Percentiles rank a stretch among this genome's conserved stretches.
Conservation (phyloP, 805 yeast genomes). For the Sugiyamaella mastotermitis region DNA sequence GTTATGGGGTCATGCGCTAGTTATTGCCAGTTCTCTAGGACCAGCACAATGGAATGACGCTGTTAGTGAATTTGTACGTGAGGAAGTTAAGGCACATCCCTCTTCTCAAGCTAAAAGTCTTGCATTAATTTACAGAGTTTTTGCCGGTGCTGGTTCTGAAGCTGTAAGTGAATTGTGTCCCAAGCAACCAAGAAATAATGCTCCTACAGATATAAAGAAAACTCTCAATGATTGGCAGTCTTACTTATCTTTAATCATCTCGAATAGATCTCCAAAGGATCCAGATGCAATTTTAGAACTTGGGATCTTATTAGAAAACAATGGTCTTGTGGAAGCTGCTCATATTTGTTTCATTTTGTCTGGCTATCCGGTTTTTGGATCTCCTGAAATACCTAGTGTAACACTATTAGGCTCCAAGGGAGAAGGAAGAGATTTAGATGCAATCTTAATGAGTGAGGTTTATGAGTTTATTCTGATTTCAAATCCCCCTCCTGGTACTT, state of each 20-base stretch:
- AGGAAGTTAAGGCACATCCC: slow-evolving; percentile 37
- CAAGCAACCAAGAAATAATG: slow-evolving; percentile 22
- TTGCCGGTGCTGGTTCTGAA: slow-evolving; percentile 53
- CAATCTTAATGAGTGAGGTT: slow-evolving; percentile 56
- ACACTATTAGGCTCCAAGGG: slow-evolving; percentile 32
- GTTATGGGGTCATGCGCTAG: slow-evolving; percentile 73
- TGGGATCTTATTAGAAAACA: slow-evolving; percentile 32
- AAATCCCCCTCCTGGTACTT: slow-evolving; percentile 26
- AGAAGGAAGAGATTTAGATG: slow-evolving; percentile 41
- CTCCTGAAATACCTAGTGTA: slow-evolving; percentile 19
- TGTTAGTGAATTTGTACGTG: slow-evolving; percentile 51
- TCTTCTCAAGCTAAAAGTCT: slow-evolving; percentile 35
- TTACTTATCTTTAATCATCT: slow-evolving; percentile 26
- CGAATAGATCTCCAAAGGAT: slow-evolving; percentile 26
- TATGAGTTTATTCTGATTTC: slow-evolving; percentile 52
- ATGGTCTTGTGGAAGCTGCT: slow-evolving; percentile 36
- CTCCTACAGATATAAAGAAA: slow-evolving; percentile 9
- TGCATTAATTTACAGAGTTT: slow-evolving; percentile 55
- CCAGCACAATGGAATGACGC: slow-evolving; percentile 53
- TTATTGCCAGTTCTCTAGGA: slow-evolving; percentile 63
- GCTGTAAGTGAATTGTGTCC: slow-evolving; percentile 45
- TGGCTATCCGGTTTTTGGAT: slow-evolving; percentile 26
- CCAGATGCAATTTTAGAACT: slow-evolving; percentile 29
- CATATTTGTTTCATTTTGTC: slow-evolving; percentile 34
- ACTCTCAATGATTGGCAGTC: slow-evolving; percentile 28